phyloP scores from a whole-genome alignment of 1,284 basidiomycete genomes.

The Leccinum subrobustum region DNA sequence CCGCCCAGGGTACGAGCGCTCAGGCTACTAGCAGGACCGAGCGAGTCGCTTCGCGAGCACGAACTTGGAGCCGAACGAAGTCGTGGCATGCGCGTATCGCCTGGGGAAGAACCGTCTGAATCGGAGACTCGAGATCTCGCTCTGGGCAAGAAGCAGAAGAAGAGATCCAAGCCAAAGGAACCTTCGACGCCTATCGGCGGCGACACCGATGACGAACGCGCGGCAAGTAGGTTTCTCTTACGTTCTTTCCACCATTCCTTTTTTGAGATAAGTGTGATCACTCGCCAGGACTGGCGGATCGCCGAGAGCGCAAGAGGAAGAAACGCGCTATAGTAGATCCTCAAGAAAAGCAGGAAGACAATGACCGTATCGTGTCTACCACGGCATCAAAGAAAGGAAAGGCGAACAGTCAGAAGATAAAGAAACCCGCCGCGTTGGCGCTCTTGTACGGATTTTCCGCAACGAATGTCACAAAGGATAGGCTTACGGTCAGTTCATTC shows the following conservation, averaged over 20 bases:
- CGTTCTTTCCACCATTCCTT: not conserved
- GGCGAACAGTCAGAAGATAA: constrained; percentile 29
- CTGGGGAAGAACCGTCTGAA: not conserved
- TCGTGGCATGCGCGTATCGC: not conserved
- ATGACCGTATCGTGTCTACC: constrained; percentile 5
- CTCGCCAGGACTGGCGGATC: constrained; percentile 49
- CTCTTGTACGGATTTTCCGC: constrained; percentile 75
- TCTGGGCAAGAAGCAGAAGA: constrained; percentile 15
- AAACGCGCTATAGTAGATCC: constrained; percentile 50
- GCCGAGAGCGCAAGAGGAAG: constrained; percentile 53
- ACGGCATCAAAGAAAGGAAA: constrained; percentile 11
- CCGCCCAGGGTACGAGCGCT: not conserved
- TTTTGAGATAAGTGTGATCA: not conserved
- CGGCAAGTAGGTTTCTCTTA: constrained; percentile 31
- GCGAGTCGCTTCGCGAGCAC: constrained; percentile 5
- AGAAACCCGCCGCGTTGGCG: constrained; percentile 52
- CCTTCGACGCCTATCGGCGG: constrained; percentile 1
- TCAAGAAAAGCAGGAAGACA: constrained; percentile 15
- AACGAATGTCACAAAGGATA: constrained; percentile 61
- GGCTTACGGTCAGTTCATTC: constrained; percentile 58
- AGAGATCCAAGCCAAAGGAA: constrained; percentile 16
- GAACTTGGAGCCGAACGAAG: not conserved
- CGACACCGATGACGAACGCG: constrained; percentile 33
- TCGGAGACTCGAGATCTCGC: constrained; percentile 19
- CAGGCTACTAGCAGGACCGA: not conserved